Evolutionary conservation across 179 eudicot species (phyloP).

Genomic region (Silene coronaria): DNA sequence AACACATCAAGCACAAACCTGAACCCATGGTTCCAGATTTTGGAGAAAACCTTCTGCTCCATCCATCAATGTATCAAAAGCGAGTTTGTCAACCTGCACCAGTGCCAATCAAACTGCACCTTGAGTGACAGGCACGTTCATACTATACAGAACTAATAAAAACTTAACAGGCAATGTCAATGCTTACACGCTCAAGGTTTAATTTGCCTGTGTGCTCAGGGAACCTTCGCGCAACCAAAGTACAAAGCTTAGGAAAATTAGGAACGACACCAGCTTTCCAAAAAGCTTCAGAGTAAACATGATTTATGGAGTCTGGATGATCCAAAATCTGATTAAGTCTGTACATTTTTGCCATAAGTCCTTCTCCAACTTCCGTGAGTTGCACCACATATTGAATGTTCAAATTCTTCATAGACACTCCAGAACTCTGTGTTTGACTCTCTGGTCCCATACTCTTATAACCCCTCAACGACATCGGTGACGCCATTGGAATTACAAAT

Average conservation of each 20-base stretch:
- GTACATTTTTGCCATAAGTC: constrained; percentile 91
- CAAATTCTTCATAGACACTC: constrained; percentile 66
- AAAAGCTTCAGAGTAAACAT: constrained; percentile 75
- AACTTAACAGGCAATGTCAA: constrained; percentile 13
- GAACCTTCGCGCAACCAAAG: constrained; percentile 75
- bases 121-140: neutral
- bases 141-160: neutral
- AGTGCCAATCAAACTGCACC: neutral
- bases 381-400: constrained; percentile 87
- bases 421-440: constrained; percentile 44
- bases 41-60: constrained; percentile 80
- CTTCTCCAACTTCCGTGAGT: constrained; percentile 90
- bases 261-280: constrained; percentile 94
- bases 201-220: constrained; percentile 93
- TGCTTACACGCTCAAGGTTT: constrained; percentile 85
- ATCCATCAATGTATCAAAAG: constrained; percentile 76
- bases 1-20: constrained; percentile 40
- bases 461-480: constrained; percentile 45
- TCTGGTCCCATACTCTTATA: constrained; percentile 53
- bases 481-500: constrained; percentile 29
- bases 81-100: constrained; percentile 78
- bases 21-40: constrained; percentile 96
- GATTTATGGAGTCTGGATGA: constrained; percentile 72
- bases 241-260: constrained; percentile 74
- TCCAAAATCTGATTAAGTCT: constrained; percentile 85